Evolutionary conservation across 129 eudicot genomes (phyloP).

Genomic region (Lonicera japonica): DNA sequence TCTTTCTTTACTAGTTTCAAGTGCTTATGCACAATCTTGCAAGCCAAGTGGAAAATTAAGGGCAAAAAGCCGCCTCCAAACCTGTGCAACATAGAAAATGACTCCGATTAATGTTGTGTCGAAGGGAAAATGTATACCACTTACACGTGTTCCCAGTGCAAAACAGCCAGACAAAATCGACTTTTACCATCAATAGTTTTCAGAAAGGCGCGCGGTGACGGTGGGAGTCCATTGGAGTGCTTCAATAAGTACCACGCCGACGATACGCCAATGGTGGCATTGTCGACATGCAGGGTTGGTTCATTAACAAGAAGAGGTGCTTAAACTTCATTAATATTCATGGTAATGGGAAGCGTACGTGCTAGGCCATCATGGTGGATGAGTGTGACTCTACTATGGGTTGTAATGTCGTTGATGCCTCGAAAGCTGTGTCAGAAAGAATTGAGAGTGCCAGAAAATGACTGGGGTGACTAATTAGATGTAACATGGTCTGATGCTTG

Average conservation of each 20-base stretch:
- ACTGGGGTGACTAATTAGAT: not conserved
- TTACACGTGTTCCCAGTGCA: not conserved
- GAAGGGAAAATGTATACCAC: not conserved
- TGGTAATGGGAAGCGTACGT: conserved; percentile 5
- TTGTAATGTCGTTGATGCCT: conserved; percentile 18
- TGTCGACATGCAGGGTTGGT: conserved; percentile 20
- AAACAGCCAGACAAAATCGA: not conserved
- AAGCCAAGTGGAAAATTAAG: conserved; percentile 3
- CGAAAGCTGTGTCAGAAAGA: conserved; percentile 13
- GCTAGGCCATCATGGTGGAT: conserved; percentile 13
- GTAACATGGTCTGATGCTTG: conserved; percentile 9
- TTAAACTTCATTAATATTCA: not conserved
- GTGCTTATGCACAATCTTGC: conserved; percentile 6
- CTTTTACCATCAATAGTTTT: conserved; percentile 11
- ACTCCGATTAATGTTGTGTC: conserved; percentile 13
- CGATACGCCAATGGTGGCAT: conserved; percentile 1
- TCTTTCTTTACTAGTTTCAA: not conserved
- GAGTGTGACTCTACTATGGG: conserved; percentile 15
- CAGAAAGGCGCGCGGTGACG: not conserved
- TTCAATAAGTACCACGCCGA: conserved; percentile 8
- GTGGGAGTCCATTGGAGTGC: conserved; percentile 1
- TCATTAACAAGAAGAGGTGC: conserved; percentile 4
- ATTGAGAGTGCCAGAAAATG: not conserved
- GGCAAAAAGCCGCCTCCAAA: conserved; percentile 12
- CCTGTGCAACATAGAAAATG: conserved; percentile 6